A percentile compares a stretch with the other conserved stretches of the same genome.
These are phyloP conservation scores for Cymbopogon flexuosus DNA, from an alignment of 202 grass and related monocot species.

Conservation along the genomic window DNA sequence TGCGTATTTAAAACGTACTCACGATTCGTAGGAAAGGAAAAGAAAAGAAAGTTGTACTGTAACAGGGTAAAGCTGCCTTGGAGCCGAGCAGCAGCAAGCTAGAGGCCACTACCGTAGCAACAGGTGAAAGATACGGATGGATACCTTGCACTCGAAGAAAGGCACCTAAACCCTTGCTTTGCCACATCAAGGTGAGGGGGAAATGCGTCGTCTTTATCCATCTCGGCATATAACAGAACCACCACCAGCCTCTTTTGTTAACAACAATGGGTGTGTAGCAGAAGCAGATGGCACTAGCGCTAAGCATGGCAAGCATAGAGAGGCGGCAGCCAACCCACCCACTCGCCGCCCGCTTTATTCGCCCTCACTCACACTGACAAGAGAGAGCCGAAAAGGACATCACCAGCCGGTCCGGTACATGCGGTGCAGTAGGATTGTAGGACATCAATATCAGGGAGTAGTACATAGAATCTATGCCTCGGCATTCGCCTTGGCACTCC, in stretches of 20 bases:
- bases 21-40: not conserved
- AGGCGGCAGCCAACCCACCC: not conserved
- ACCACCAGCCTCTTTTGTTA: not conserved
- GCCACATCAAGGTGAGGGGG: conserved; percentile 28
- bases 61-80: not conserved
- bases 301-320: not conserved
- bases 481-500: not conserved
- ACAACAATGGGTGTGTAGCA: not conserved
- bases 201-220: conserved; percentile 41
- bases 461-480: conserved; percentile 19
- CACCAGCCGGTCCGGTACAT: too few species aligned
- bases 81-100: not conserved
- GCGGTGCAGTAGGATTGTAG: not conserved
- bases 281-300: conserved; percentile 9
- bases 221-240: not conserved
- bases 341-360: conserved; percentile 13
- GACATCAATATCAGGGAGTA: too few species aligned
- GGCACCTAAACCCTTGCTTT: conserved; percentile 27
- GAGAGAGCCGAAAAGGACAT: not conserved
- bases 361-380: not conserved
- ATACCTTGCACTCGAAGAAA: conserved; percentile 44
- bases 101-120: not conserved
- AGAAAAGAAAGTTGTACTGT: too few species aligned
- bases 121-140: not conserved
- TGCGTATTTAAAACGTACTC: too few species aligned